phyloP scores from a whole-genome alignment of 2,329 filamentous ascomycete genomes.

The Malbranchea zuffiana region DNA sequence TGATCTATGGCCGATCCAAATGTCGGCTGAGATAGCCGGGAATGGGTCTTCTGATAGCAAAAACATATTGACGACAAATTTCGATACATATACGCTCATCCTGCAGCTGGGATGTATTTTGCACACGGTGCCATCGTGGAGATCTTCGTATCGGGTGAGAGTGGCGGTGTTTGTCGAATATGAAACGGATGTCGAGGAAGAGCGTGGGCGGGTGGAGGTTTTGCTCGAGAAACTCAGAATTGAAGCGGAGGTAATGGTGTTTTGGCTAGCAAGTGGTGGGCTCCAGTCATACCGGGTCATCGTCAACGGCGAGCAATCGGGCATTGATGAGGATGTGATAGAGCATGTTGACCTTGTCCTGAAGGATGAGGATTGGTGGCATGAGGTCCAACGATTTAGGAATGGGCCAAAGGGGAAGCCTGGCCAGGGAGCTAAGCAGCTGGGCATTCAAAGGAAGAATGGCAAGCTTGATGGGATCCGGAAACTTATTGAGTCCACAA shows the following conservation, averaged over 20 bases:
- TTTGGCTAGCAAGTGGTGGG: constrained; percentile 66
- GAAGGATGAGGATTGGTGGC: constrained; percentile 71
- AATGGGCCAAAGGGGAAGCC: constrained; percentile 16
- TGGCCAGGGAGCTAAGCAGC: constrained; percentile 39
- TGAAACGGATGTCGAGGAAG: constrained; percentile 70
- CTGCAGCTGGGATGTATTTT: constrained; percentile 77
- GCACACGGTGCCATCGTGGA: constrained; percentile 71
- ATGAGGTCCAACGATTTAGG: constrained; percentile 51
- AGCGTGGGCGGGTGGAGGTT: constrained; percentile 58
- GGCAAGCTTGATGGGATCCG: constrained; percentile 51
- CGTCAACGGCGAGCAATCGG: constrained; percentile 53
- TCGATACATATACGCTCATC: constrained; percentile 84
- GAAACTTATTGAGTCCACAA: constrained; percentile 52
- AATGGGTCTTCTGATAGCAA: constrained; percentile 49
- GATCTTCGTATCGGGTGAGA: constrained; percentile 58
- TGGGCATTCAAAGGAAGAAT: too few relatives aligned
- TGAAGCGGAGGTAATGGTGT: constrained; percentile 65
- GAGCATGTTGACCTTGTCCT: constrained; percentile 55
- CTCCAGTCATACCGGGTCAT: constrained; percentile 66
- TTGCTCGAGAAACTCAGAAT: constrained; percentile 73
- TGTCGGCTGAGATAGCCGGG: constrained; percentile 70
- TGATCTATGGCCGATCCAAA: constrained; percentile 85
- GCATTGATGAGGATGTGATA: constrained; percentile 45
- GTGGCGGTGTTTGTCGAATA: constrained; percentile 86
- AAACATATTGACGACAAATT: constrained; percentile 71